Conservation (phyloP, 2,329 filamentous ascomycete genomes). For the Exophiala xenobiotica region DNA sequence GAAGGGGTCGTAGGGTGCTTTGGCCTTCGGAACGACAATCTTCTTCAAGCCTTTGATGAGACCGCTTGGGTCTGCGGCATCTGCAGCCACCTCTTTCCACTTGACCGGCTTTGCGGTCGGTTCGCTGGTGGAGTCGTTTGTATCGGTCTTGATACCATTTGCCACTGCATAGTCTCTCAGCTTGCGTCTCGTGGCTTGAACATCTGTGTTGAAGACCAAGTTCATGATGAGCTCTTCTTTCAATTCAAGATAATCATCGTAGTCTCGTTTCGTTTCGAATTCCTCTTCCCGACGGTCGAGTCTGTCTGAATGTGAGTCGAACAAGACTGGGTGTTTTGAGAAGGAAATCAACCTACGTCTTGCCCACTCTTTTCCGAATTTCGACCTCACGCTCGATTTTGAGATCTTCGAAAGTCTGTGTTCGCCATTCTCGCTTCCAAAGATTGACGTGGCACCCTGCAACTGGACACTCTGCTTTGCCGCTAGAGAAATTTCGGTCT, state of each 20-base stretch:
- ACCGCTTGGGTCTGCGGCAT: constrained; percentile 38
- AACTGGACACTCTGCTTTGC: constrained; percentile 88
- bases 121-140: constrained; percentile 68
- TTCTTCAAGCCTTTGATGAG: constrained; percentile 79
- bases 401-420: constrained; percentile 87
- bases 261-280: constrained; percentile 78
- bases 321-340: constrained; percentile 1
- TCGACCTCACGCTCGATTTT: constrained; percentile 90
- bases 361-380: constrained; percentile 74
- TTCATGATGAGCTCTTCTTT: constrained; percentile 90
- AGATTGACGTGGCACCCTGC: constrained; percentile 84
- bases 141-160: constrained; percentile 63
- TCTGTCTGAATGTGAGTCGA: constrained; percentile 52
- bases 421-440: constrained; percentile 63
- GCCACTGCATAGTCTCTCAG: constrained; percentile 70
- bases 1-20: constrained; percentile 85
- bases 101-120: constrained; percentile 58
- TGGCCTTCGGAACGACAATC: constrained; percentile 58
- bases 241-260: constrained; percentile 91
- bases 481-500: constrained; percentile 86
- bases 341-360: constrained; percentile 42
- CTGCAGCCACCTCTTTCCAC: constrained; percentile 17
- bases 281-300: constrained; percentile 91
- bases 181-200: constrained; percentile 60
- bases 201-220: constrained; percentile 69